A percentile compares a stretch with the other conserved stretches of the same genome.
These are phyloP conservation scores for Trichoderma pleuroti DNA, from an alignment of 2,329 filamentous ascomycete genomes.

Conservation along the genomic window DNA sequence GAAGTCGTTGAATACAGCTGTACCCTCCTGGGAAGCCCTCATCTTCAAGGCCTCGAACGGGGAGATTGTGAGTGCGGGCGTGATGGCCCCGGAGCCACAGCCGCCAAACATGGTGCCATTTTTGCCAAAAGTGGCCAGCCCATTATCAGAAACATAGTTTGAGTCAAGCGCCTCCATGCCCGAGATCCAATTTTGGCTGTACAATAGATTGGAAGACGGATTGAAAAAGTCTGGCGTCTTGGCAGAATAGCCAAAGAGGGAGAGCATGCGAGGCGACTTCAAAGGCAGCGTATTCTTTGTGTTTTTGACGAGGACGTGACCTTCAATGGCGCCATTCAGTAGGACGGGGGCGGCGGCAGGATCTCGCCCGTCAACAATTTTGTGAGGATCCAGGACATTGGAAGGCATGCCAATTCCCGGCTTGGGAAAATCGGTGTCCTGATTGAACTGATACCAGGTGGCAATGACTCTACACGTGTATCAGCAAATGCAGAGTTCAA, in stretches of 20 bases:
- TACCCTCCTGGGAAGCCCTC: conserved; percentile 52
- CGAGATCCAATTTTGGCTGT: conserved; percentile 35
- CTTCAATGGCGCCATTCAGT: conserved; percentile 57
- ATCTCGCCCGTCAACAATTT: conserved; percentile 53
- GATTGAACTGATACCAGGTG: conserved; percentile 54
- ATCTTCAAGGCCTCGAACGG: conserved; percentile 54
- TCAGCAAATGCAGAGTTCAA: background rate
- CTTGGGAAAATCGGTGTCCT: conserved; percentile 45
- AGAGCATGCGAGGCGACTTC: conserved; percentile 46
- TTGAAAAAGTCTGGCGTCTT: conserved; percentile 43
- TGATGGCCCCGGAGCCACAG: conserved; percentile 47
- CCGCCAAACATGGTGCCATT: conserved; percentile 43
- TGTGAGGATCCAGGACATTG: conserved; percentile 48
- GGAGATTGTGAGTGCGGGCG: conserved; percentile 46
- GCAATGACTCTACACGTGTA: conserved; percentile 41
- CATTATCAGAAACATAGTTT: background rate
- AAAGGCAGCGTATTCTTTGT: conserved; percentile 53
- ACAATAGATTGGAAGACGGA: conserved; percentile 33
- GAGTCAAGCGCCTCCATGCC: conserved; percentile 33
- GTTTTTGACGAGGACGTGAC: conserved; percentile 64
- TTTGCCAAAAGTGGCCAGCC: conserved; percentile 34
- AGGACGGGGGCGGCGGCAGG: conserved; percentile 37
- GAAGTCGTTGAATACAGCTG: conserved; percentile 59
- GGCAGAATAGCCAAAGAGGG: conserved; percentile 61
- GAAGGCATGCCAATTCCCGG: conserved; percentile 51